Conservation (phyloP, 2,329 filamentous ascomycete species). For the Ascomycota sp. region DNA sequence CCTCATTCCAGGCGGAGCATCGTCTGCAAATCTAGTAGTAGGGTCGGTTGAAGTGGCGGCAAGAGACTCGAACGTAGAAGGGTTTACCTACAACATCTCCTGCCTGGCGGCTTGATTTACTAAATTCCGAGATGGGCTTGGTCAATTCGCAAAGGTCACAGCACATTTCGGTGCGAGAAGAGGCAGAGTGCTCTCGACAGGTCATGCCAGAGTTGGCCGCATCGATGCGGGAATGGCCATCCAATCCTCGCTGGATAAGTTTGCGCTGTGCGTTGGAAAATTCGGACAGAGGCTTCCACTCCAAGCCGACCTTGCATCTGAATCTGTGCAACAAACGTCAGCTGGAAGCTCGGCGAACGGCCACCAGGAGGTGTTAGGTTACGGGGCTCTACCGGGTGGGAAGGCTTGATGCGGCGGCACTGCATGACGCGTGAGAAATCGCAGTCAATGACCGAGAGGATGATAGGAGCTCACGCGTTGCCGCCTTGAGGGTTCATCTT, state of each 20-base stretch:
- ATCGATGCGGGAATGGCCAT: constrained; percentile 4
- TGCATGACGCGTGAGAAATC: no score
- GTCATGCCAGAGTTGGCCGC: constrained; percentile 15
- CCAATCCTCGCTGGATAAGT: constrained; percentile 6
- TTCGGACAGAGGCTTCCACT: constrained; percentile 11
- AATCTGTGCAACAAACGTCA: no score
- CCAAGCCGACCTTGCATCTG: constrained; percentile 15
- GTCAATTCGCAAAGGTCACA: constrained; percentile 13
- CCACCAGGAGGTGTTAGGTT: no score
- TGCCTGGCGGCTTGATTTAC: constrained; percentile 8
- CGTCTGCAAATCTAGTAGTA: constrained; percentile 15
- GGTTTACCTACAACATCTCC: constrained; percentile 11
- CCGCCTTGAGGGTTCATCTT: no score
- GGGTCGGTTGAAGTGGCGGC: constrained; percentile 1
- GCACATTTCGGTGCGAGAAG: constrained; percentile 6
- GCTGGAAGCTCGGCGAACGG: no score
- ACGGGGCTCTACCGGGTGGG: no score
- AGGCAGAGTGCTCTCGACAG: constrained; percentile 13
- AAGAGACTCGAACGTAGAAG: not conserved
- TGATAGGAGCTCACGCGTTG: no score
- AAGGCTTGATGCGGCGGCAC: no score
- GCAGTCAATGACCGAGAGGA: no score
- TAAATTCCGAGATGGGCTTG: constrained; percentile 11
- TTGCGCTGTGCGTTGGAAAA: constrained; percentile 15
- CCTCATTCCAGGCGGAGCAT: constrained; percentile 16